These are phyloP conservation scores for Micromonas commoda DNA, from an alignment of 139 green algal genomes.

Conservation along the genomic window DNA sequence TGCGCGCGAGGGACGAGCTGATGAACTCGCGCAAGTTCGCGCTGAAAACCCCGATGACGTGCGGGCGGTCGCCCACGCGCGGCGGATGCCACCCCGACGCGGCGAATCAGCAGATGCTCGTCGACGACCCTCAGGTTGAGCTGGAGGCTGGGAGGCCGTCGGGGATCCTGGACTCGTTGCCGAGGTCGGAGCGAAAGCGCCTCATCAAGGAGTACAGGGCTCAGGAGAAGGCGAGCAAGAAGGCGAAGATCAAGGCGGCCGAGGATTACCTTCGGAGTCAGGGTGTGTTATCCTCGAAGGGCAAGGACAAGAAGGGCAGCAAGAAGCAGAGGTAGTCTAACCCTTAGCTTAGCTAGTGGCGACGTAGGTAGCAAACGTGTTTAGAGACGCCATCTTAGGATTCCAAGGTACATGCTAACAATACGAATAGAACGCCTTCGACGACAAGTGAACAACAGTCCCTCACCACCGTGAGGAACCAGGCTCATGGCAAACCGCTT, in stretches of 20 bases:
- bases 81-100: neutral
- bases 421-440: neutral
- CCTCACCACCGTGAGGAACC: no score
- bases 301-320: conserved; percentile 6
- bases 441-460: neutral
- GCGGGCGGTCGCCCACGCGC: neutral
- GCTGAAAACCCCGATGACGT: neutral
- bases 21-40: neutral
- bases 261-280: neutral
- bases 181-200: neutral
- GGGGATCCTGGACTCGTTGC: neutral
- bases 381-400: no score
- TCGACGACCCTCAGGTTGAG: neutral
- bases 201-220: neutral
- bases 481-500: no score
- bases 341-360: no score
- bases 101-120: neutral
- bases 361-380: no score
- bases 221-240: neutral
- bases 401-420: neutral
- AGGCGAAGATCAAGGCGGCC: neutral
- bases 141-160: neutral
- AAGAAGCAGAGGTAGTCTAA: neutral
- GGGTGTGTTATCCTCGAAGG: neutral
- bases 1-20: conserved; percentile 10